Base-by-base conservation (phyloP, 202 grass and related monocot species). In the Elaeis oleifera region DNA sequence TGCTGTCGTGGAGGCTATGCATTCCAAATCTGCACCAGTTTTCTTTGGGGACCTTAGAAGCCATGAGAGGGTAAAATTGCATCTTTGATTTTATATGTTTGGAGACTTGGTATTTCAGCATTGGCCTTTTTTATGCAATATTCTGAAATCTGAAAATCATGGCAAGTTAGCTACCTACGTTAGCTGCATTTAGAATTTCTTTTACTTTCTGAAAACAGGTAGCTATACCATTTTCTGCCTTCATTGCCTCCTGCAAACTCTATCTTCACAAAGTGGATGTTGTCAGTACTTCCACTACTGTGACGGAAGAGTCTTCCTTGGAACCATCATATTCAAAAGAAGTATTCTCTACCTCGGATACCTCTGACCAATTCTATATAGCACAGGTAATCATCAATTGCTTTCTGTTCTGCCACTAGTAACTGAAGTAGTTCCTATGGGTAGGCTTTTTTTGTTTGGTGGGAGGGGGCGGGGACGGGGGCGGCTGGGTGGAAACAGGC, bases 21-120 rank as follows among this genome's bases (percentile, higher is more conserved):
- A 82, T 63, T 85, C 82, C 1, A 84, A 71, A 74, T 80, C 80
- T 25, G 82, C 67, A 15, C 79, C 72, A 58, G 73, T 91, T 16
- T 97, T 91, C 60, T 89, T 89, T 17, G 87, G 87, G 21, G 84
- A 97, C 77, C 77, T 97, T 18, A 97, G 84, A 91, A 83, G 81
- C 76, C 92, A 96, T 67, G 92, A 96, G 63, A 91, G 81, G 81
- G 92, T 54, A 78, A 64, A 48, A 49, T 4, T 18, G 20, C 11
- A 44, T 44, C 36, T 44, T 11, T 13, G 11, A 44, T 44, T 44
- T 13, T 44, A 44, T 13, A 44, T 3, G 1, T 44, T 44, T 44
- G 36, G 36, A 3, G 8, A 44, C 36, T 44, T 44, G 11, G 36
- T 13, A 13, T 44, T 44, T 44, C 2, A 14, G 36, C 36, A 44